phyloP scores from a whole-genome alignment of 179 eudicot species.

The Monotropa hypopitys region DNA sequence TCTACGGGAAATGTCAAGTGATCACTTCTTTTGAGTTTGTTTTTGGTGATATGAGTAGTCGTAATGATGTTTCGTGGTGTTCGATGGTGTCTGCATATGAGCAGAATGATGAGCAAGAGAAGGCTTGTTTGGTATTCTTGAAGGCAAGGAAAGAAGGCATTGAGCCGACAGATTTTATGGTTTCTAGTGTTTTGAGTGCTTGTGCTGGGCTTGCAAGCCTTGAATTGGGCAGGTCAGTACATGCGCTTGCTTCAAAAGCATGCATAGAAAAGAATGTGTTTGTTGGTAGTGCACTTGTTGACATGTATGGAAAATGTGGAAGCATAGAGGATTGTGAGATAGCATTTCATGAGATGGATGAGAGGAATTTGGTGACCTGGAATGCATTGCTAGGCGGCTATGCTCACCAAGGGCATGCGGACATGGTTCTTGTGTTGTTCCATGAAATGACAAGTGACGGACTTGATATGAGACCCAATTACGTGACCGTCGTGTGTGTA shows the following conservation, averaged over 20 bases:
- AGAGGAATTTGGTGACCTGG: slow-evolving; percentile 36
- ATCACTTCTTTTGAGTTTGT: slow-evolving; percentile 26
- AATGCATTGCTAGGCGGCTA: slow-evolving; percentile 45
- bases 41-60: slow-evolving; percentile 22
- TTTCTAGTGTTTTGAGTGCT: slow-evolving; percentile 52
- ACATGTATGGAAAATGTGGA: slow-evolving; percentile 61
- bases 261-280: slow-evolving; percentile 27
- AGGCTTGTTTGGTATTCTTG: slow-evolving; percentile 31
- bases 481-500: slow-evolving; percentile 42
- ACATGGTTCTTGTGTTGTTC: slow-evolving; percentile 32
- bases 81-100: slow-evolving; percentile 44
- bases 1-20: slow-evolving; percentile 46
- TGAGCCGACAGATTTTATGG: slow-evolving; percentile 33
- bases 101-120: slow-evolving; percentile 44
- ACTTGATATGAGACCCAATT: slow-evolving; percentile 25
- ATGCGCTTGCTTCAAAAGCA: slow-evolving; percentile 34
- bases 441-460: slow-evolving; percentile 19
- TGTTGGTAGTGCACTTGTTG: slow-evolving; percentile 50
- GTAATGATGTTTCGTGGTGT: slow-evolving; percentile 47
- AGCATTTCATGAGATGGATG: slow-evolving; percentile 24
- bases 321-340: slow-evolving; percentile 39
- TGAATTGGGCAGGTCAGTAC: slow-evolving; percentile 38
- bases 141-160: slow-evolving; percentile 21
- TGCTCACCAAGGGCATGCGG: slow-evolving; percentile 42
- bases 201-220: slow-evolving; percentile 44